Evolutionary conservation across 1,284 basidiomycete species (phyloP), one percentile per base, ranked within the genome.

Genomic region (Cystobasidium pallidum): DNA sequence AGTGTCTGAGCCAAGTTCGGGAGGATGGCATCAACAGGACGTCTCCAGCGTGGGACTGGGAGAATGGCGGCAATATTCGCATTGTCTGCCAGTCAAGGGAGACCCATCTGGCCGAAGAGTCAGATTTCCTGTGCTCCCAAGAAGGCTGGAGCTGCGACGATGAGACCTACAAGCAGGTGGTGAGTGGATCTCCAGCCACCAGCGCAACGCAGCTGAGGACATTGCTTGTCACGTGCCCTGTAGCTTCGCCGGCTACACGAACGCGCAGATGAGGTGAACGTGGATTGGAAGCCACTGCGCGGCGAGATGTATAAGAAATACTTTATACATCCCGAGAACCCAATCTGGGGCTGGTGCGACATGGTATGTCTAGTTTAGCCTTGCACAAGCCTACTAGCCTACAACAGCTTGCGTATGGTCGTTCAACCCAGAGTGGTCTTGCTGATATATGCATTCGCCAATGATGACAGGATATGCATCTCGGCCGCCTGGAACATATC

Each of bases 271-370:
- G 58, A 49, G 28, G 67, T 70, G 19, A 70, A 70, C 17, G 57
- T 57, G 19, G 67, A 70, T 55, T 70, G 55, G 57, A 70, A 70
- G 45, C 55, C 67, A 6, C 4, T 70, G 47, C 67, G 67, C 11
- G 67, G 67, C 15, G 67, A 59, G 41, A 70, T 70, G 67, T 70
- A 58, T 47, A 70, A 62, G 43, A 57, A 62, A 21, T 70, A 70
- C 67, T 70, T 70, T 47, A 70, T 70, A 8, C 67, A 61, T 51
- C 67, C 67, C 26, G 45, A 59, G 30, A 70, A 70, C 32, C 67
- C 67, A 24, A 32, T 70, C 0, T 70, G 67, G 67, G 67, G 54
- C 8, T 70, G 67, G 67, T 61, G 54, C 17, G 67, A 70, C 32
- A 70, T 70, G 67, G 62, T 64, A 47, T 11, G 62, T 62, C 7